Evolutionary conservation across 805 yeast genomes (phyloP).

Genomic region (Saturnispora kantuleensis): DNA sequence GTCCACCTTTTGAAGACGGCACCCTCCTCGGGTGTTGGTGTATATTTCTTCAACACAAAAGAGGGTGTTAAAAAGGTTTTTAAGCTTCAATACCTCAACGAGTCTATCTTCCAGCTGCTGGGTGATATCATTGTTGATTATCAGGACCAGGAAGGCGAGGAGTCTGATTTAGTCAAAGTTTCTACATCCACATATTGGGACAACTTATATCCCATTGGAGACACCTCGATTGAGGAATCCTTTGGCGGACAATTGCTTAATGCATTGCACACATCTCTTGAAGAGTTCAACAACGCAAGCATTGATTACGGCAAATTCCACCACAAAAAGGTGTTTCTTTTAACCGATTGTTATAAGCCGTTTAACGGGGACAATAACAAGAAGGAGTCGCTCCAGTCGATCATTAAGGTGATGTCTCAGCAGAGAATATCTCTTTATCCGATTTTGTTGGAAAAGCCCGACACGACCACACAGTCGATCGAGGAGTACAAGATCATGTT

Average conservation of each 20-base stretch:
- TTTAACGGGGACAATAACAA: slow-evolving; percentile 31
- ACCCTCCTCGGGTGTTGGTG: slow-evolving; percentile 68
- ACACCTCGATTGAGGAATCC: slow-evolving; percentile 15
- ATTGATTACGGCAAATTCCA: too few relatives aligned
- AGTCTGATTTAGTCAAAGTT: slow-evolving; percentile 5
- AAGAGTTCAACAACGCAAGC: slow-evolving; percentile 35
- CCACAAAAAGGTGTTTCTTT: slow-evolving; percentile 50
- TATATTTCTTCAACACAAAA: slow-evolving; percentile 47
- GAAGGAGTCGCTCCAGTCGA: slow-evolving; percentile 41
- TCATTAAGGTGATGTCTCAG: slow-evolving; percentile 52
- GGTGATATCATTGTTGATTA: slow-evolving; percentile 23
- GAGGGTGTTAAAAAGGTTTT: slow-evolving; percentile 42
- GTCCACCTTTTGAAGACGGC: slow-evolving; percentile 53
- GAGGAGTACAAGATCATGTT: slow-evolving; percentile 5
- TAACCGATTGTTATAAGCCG: slow-evolving; percentile 73
- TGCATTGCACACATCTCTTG: slow-evolving; percentile 43
- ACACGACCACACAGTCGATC: slow-evolving; percentile 6
- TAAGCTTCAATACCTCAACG: slow-evolving; percentile 44
- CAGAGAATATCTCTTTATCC: slow-evolving; percentile 49
- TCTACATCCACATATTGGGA: slow-evolving; percentile 9
- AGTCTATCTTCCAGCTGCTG: slow-evolving; percentile 45
- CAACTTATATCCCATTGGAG: slow-evolving; percentile 23
- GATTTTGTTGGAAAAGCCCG: slow-evolving; percentile 36
- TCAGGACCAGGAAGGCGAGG: background rate
- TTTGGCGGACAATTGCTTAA: slow-evolving; percentile 29